phyloP scores from a whole-genome alignment of 2,329 filamentous ascomycete species.

The Botrytis paeoniae region DNA sequence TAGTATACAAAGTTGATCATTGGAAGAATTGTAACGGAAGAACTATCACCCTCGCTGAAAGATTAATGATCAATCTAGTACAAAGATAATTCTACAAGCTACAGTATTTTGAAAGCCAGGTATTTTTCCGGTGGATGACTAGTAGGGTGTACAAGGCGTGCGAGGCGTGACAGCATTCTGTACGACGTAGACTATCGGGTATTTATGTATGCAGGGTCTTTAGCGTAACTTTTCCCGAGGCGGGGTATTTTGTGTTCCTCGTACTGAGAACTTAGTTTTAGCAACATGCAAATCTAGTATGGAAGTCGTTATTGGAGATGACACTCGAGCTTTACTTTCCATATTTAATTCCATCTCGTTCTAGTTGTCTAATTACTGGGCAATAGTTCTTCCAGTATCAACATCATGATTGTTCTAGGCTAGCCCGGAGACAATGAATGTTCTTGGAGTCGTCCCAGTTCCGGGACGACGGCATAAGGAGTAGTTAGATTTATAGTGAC shows the following conservation, averaged over 20 bases:
- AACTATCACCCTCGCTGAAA: neutral
- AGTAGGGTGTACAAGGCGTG: neutral
- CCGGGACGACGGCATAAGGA: neutral
- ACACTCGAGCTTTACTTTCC: neutral
- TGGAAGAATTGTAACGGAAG: neutral
- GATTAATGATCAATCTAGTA: neutral
- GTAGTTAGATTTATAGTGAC: too few relatives aligned
- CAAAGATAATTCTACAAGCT: neutral
- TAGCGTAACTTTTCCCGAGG: neutral
- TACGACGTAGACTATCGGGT: neutral
- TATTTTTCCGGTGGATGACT: constrained; percentile 2
- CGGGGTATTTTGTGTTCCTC: neutral
- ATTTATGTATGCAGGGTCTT: neutral
- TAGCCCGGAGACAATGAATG: neutral
- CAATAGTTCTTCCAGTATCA: neutral
- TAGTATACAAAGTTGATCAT: neutral
- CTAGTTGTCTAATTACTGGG: neutral
- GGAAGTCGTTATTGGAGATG: neutral
- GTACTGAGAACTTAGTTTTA: neutral
- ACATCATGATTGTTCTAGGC: neutral
- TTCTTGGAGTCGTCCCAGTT: neutral
- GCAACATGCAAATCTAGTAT: neutral
- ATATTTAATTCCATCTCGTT: neutral
- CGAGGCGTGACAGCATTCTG: neutral
- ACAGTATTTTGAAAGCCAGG: neutral